Evolutionary conservation across 129 eudicot species (phyloP), one percentile per base, ranked within the genome.

Genomic region (Chrysanthemum lavandulifolium): DNA sequence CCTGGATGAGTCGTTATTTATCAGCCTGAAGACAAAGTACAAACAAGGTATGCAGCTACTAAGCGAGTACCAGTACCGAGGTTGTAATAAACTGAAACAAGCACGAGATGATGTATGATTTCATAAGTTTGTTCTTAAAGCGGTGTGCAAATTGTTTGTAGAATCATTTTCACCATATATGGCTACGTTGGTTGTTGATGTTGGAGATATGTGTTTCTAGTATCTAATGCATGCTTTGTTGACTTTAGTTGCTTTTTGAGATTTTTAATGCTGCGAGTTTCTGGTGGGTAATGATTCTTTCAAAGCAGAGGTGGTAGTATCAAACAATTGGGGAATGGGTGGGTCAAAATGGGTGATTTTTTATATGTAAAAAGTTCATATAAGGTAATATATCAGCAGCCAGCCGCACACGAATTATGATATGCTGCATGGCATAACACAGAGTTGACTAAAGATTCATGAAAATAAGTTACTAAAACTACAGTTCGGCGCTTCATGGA

Each of bases 1-100:
- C 97, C 8, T 90, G 96, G 96, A 88, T 90, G 97, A 54, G 69
- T 36, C 81, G 74, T 4, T 90, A 80, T 82, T 65, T 94, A 55
- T 81, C 85, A 62, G 55, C 80, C 50, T 89, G 82, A 87, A 74
- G 45, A 14, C 0, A 6, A 36, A 15, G 14, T 1, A 9, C 19
- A 55, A 61, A 68, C 11, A 16, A 60, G 47, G 29, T 73, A n/a
- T 61, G 65, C 14, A 43, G 51, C 67, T 59, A 19, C 36, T 5
- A 31, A 57, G 43, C 65, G 49, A 33, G 61, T 23, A 50, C 15
- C 5, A 23, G 27, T 61, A 57, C n/a, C 18, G 68, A 47, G 10
- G 73, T 55, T 23, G 45, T 68, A 60, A 80, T 68, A 36, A 71
- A 36, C 13, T 36, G 52, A 21, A 53, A 53, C 47, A 58, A 18